Evolutionary conservation across 2,329 filamentous ascomycete genomes (phyloP).

Genomic region (Decorospora gaudefroyi): DNA sequence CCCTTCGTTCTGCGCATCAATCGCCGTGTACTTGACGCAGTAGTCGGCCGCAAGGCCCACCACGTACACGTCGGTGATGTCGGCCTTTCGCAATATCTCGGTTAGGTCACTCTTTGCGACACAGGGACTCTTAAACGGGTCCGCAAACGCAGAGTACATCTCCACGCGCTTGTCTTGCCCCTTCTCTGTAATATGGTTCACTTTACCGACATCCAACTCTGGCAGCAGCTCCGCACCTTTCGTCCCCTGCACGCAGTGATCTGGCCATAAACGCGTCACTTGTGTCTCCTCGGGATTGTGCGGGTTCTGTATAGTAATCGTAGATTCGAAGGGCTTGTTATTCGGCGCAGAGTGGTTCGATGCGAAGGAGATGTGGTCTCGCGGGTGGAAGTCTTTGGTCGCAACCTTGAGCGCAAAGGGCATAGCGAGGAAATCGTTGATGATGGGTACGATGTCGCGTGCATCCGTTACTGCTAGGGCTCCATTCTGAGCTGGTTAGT

Average conservation of each 20-base stretch:
- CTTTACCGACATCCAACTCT: conserved; percentile 64
- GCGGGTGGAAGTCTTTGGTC: conserved; percentile 91
- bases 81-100: conserved; percentile 58
- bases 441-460: conserved; percentile 67
- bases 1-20: conserved; percentile 75
- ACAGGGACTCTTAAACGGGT: conserved; percentile 69
- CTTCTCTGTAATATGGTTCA: conserved; percentile 77
- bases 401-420: conserved; percentile 77
- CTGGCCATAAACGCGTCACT: conserved; percentile 78
- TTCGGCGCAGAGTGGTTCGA: conserved; percentile 68
- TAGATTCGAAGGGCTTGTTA: conserved; percentile 70
- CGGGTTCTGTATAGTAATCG: conserved; percentile 68
- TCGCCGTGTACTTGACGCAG: conserved; percentile 81
- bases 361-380: conserved; percentile 85
- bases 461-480: conserved; percentile 79
- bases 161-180: conserved; percentile 75
- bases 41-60: conserved; percentile 88
- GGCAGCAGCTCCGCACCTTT: conserved; percentile 73
- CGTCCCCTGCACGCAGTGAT: conserved; percentile 80
- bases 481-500: conserved; percentile 65
- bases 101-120: conserved; percentile 67
- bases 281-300: conserved; percentile 65
- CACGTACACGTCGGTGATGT: conserved; percentile 78
- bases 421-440: conserved; percentile 75
- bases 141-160: conserved; percentile 92